Evolutionary conservation across 352 stramenopile genomes (phyloP), one percentile per base, ranked within the genome.

Genomic region (Aphanomyces euteiches): DNA sequence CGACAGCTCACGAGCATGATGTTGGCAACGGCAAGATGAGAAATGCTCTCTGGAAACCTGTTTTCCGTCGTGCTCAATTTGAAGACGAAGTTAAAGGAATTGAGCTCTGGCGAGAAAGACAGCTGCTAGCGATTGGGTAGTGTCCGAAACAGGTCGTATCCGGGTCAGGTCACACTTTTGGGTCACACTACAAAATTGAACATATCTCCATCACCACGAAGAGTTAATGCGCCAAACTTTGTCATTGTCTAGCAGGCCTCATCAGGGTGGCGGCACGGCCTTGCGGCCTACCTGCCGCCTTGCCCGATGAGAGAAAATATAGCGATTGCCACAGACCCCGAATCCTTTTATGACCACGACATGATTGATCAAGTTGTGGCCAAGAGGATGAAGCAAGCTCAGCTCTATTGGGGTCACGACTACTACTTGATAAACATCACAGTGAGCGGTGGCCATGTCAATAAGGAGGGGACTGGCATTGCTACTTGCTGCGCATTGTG

Each of bases 41-140:
- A 1, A 66, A 67, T 10, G 43, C 17, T n/a, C 65, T 93, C 10
- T 66, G 93, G n/a, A 80, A 93, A 61, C 47, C 92, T 19, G 74
- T 79, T 48, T 90, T 84, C 75, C 85, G 87, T 72, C 83, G 79
- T 83, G 43, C 43, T n/a, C 10, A 93, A 57, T 91, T 95, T 43
- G 79, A 92, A 13, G 67, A 76, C 28, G 85, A 93, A 68, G 60
- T 93, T 10, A 77, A 79, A n/a, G 79, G 74, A 56, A 85, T 93
- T 56, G 85, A 93, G 36, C 72, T 78, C 36, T 93, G 85, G 85
- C 89, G 78, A 74, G 72, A 41, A 10, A 78, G 78, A 13, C 83
- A 93, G 68, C 43, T 50, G 17, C 43, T n/a, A 50, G 43, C 43
- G 8, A n/a, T n/a, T n/a, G n/a, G n/a, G n/a, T n/a, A n/a, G n/a